Conservation (phyloP, 331 rosid genomes). For the Malus hybrid region DNA sequence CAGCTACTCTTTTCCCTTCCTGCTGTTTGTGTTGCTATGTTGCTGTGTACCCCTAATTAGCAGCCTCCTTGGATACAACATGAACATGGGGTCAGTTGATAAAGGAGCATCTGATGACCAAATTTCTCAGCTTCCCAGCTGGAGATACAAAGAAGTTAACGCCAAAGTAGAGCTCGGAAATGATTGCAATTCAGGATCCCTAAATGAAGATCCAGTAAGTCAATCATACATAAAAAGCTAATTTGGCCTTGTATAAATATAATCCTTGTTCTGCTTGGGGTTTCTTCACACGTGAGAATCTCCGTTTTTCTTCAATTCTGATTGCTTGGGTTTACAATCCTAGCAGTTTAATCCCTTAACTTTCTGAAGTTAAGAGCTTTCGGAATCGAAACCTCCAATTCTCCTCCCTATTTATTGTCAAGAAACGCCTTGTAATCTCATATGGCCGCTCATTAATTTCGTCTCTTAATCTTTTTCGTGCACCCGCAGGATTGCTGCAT, state of each 20-base stretch:
- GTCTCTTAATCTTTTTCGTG: slow-evolving; percentile 1
- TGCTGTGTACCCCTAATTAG: slow-evolving; percentile 85
- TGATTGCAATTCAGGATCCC: slow-evolving; percentile 23
- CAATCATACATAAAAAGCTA: neutral
- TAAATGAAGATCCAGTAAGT: slow-evolving; percentile 76
- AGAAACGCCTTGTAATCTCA: neutral
- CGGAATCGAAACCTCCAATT: neutral
- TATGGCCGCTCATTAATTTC: slow-evolving; percentile 5
- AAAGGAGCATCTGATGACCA: slow-evolving; percentile 85
- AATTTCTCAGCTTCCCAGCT: slow-evolving; percentile 65
- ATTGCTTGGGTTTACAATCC: neutral
- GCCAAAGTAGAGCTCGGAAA: slow-evolving; percentile 28
- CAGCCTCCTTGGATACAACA: slow-evolving; percentile 82
- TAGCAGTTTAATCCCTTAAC: neutral
- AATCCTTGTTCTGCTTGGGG: neutral
- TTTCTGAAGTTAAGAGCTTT: neutral
- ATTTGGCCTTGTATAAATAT: neutral
- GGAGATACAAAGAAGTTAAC: slow-evolving; percentile 52
- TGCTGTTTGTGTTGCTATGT: slow-evolving; percentile 70
- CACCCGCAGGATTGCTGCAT: slow-evolving; percentile 81
- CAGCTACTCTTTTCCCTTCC: slow-evolving; percentile 91
- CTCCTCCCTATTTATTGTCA: neutral
- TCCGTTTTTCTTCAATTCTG: neutral
- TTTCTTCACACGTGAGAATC: neutral
- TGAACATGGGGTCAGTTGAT: slow-evolving; percentile 65